Conservation (phyloP, 352 stramenopile genomes). For the Thalassiosira hispida region DNA sequence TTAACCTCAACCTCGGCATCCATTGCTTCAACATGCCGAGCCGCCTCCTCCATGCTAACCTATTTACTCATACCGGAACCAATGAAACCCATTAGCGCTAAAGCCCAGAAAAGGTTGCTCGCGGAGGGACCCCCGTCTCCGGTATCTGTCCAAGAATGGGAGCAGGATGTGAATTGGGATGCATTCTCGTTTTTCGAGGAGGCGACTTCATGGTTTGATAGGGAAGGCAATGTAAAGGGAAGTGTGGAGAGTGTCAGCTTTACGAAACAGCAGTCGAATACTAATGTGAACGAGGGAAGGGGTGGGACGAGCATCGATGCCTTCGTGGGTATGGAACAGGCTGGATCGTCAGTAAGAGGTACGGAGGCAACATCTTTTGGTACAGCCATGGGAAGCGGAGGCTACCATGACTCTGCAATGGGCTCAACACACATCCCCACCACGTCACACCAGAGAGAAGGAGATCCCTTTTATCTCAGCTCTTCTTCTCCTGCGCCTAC, state of each 20-base stretch:
- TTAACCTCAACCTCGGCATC: slow-evolving; percentile 1
- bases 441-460: slow-evolving; percentile 33
- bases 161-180: slow-evolving; percentile 42
- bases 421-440: slow-evolving; percentile 5
- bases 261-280: slow-evolving; percentile 34
- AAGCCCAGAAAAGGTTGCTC: slow-evolving; percentile 82
- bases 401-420: slow-evolving; percentile 5
- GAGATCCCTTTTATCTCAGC: slow-evolving; percentile 83
- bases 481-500: slow-evolving; percentile 64
- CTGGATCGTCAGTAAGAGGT: slow-evolving; percentile 7
- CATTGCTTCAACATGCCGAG: slow-evolving; percentile 42
- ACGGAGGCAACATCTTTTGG: slow-evolving; percentile 16
- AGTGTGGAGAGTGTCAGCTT: slow-evolving; percentile 46
- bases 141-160: slow-evolving; percentile 46
- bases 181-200: slow-evolving; percentile 48
- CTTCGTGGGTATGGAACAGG: neutral
- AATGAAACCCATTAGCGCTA: slow-evolving; percentile 81
- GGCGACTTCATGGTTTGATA: slow-evolving; percentile 45
- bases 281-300: neutral
- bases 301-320: neutral
- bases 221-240: slow-evolving; percentile 29
- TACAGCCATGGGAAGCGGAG: slow-evolving; percentile 7
- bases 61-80: slow-evolving; percentile 75
- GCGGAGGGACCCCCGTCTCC: slow-evolving; percentile 54
- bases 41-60: slow-evolving; percentile 55